A percentile compares a stretch with the other conserved stretches of the same genome.
phyloP scores from a whole-genome alignment of 495 filamentous ascomycete genomes.

The Physcia stellaris region DNA sequence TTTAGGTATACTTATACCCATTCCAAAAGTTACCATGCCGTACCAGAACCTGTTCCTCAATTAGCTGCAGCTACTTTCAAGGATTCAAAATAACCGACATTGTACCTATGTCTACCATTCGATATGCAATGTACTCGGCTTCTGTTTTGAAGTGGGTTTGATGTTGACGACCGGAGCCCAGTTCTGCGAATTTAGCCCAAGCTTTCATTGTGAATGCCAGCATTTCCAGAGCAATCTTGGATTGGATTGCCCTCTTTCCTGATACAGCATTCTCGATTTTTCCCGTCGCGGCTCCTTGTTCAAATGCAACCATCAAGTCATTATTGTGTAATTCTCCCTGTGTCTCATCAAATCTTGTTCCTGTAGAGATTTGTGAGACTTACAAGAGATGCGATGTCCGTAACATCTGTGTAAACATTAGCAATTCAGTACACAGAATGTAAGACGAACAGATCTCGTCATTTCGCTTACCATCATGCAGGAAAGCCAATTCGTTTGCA shows the following conservation, averaged over 20 bases:
- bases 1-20: conserved; percentile 16
- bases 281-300: neutral
- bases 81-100: neutral
- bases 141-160: conserved; percentile 4
- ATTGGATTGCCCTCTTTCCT: conserved; percentile 6
- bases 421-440: no score
- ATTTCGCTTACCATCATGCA: conserved; percentile 25
- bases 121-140: conserved; percentile 12
- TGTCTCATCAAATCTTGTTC: no score
- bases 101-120: conserved; percentile 5
- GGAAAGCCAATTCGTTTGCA: conserved; percentile 28
- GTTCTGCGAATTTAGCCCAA: conserved; percentile 15
- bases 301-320: conserved; percentile 3
- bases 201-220: conserved; percentile 12
- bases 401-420: no score
- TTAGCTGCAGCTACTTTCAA: neutral
- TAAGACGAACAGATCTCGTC: no score
- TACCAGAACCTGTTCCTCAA: conserved; percentile 13
- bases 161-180: neutral
- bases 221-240: conserved; percentile 13
- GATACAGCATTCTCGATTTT: neutral
- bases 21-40: conserved; percentile 16
- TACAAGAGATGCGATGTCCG: no score
- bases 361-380: no score
- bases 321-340: neutral